phyloP scores from a whole-genome alignment of 169 alveolate genomes.

The Babesia ovis region DNA sequence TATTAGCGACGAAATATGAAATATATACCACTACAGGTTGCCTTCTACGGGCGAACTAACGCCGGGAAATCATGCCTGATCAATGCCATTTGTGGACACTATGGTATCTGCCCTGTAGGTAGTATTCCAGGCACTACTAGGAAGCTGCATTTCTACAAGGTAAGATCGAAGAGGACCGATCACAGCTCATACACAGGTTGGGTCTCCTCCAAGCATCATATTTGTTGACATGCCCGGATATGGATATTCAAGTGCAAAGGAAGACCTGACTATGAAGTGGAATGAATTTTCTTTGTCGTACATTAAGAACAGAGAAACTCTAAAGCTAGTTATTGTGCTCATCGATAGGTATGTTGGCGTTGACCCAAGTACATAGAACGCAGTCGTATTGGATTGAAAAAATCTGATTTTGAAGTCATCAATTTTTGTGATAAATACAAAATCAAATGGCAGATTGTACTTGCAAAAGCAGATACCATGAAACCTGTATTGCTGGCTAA shows the following conservation, averaged over 20 bases:
- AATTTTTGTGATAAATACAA: constrained; percentile 73
- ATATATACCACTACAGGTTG: constrained; percentile 48
- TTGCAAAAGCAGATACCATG: constrained; percentile 73
- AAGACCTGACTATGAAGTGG: constrained; percentile 68
- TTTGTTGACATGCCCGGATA: constrained; percentile 82
- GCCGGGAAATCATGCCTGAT: constrained; percentile 77
- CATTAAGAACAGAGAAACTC: constrained; percentile 68
- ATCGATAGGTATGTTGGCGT: constrained; percentile 58
- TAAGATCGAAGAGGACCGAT: neutral
- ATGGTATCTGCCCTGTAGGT: constrained; percentile 66
- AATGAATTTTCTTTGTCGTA: constrained; percentile 75
- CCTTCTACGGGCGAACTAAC: constrained; percentile 76
- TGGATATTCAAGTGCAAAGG: constrained; percentile 71
- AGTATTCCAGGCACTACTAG: constrained; percentile 75
- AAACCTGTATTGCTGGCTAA: constrained; percentile 63
- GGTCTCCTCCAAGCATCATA: constrained; percentile 72
- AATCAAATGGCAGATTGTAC: constrained; percentile 71
- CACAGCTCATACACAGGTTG: constrained; percentile 47
- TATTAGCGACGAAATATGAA: no score
- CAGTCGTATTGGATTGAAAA: constrained; percentile 74
- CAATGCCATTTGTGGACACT: constrained; percentile 75
- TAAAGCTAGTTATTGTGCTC: constrained; percentile 70
- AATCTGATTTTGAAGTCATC: constrained; percentile 73
- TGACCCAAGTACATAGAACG: neutral
- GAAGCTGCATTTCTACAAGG: constrained; percentile 73